phyloP scores from a whole-genome alignment of 108 stramenopile genomes.

The Tribonema minus region DNA sequence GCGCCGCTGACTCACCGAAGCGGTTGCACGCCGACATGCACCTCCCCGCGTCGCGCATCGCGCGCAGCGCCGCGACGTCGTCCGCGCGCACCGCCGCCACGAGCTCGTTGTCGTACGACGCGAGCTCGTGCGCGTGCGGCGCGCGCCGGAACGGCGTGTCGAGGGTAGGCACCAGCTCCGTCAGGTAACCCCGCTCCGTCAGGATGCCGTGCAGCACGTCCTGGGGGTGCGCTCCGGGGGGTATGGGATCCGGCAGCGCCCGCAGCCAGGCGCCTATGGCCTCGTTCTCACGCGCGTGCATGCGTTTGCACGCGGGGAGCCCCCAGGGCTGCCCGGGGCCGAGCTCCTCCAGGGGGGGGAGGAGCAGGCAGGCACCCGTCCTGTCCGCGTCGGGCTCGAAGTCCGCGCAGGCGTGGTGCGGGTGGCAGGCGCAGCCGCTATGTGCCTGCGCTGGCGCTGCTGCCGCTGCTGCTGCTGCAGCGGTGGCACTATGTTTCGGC shows the following conservation, averaged over 20 bases:
- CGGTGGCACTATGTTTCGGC: too few species aligned
- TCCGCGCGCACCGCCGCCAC: constrained; percentile 69
- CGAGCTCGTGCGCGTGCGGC: constrained; percentile 70
- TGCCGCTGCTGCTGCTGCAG: too few species aligned
- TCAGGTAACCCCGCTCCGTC: constrained; percentile 66
- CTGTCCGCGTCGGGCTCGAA: too few species aligned
- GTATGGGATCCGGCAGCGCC: neutral
- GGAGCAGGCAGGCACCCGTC: too few species aligned
- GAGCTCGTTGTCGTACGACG: constrained; percentile 69
- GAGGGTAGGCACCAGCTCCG: constrained; percentile 20
- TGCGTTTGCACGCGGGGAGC: neutral
- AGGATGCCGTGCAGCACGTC: constrained; percentile 59
- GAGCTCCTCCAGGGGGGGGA: neutral
- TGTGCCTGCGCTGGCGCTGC: too few species aligned
- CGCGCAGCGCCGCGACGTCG: constrained; percentile 53
- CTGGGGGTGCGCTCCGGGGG: constrained; percentile 55
- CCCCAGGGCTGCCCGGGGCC: neutral
- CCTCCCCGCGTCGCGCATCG: constrained; percentile 64
- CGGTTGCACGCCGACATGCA: constrained; percentile 80
- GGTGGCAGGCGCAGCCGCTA: too few species aligned
- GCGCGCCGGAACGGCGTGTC: constrained; percentile 63
- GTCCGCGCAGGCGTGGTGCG: too few species aligned
- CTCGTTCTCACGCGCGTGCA: neutral
- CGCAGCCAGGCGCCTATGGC: neutral
- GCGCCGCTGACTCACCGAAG: too few species aligned